Percentiles rank a stretch among this genome's conserved stretches.
These are phyloP conservation scores for Fraxinus xanthoxyloides DNA, from an alignment of 305 asterid species.

Conservation along the genomic window DNA sequence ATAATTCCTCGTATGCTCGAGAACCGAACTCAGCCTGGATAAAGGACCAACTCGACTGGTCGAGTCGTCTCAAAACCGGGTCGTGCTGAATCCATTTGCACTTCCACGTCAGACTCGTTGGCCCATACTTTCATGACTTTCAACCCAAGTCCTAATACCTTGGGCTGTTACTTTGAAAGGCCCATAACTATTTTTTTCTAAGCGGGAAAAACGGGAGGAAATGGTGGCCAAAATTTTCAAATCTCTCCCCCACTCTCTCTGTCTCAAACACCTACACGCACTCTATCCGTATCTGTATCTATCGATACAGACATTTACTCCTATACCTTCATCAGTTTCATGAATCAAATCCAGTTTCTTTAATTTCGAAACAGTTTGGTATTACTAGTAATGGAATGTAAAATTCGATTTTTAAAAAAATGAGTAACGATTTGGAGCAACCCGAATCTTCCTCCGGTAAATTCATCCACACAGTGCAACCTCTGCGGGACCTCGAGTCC, in stretches of 20 bases:
- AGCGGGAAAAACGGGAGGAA: conserved; percentile 31
- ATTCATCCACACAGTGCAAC: conserved; percentile 60
- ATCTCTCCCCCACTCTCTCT: background rate
- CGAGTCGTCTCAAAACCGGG: background rate
- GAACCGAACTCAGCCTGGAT: too few relatives aligned
- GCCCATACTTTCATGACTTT: background rate
- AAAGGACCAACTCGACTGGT: background rate
- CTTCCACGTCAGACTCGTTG: background rate
- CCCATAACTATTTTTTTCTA: background rate
- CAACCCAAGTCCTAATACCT: background rate
- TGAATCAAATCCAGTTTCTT: background rate
- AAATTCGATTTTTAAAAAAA: conserved; percentile 18
- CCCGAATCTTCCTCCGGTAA: conserved; percentile 43
- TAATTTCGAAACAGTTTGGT: background rate
- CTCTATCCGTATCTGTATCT: background rate
- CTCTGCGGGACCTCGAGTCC: conserved; percentile 77
- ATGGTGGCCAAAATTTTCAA: conserved; percentile 18
- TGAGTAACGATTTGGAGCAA: conserved; percentile 37
- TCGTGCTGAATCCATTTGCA: background rate
- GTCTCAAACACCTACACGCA: conserved; percentile 9
- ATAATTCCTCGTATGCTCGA: too few relatives aligned
- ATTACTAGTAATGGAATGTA: conserved; percentile 18
- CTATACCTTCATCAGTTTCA: background rate
- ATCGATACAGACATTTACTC: background rate
- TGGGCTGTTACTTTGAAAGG: background rate